phyloP scores from a whole-genome alignment of 768 basidiomycete genomes.

The Kwoniella heveanensis region DNA sequence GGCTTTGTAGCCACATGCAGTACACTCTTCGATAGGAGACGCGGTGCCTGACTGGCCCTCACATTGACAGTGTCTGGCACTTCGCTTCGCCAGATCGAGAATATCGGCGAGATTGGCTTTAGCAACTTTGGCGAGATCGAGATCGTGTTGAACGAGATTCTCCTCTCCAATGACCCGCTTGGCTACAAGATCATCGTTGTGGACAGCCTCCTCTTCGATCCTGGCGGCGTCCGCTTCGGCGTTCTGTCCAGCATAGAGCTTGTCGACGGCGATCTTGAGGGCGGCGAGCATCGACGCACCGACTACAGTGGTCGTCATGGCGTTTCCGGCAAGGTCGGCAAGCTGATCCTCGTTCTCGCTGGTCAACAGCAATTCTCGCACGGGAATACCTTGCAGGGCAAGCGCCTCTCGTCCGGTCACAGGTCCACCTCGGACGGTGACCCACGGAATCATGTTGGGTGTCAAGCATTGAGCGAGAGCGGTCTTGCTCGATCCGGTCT shows the following conservation, averaged over 20 bases:
- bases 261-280: conserved; percentile 67
- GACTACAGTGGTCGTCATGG: conserved; percentile 96
- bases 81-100: conserved; percentile 67
- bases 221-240: conserved; percentile 70
- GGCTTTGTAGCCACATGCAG: conserved; percentile 74
- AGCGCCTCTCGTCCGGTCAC: conserved; percentile 92
- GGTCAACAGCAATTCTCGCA: conserved; percentile 86
- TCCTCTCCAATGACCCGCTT: conserved; percentile 74
- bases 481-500: conserved; percentile 73
- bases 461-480: conserved; percentile 93
- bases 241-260: conserved; percentile 71
- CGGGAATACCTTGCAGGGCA: conserved; percentile 89
- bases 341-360: conserved; percentile 91
- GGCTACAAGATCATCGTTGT: conserved; percentile 61
- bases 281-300: conserved; percentile 85
- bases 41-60: conserved; percentile 84
- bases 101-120: conserved; percentile 62
- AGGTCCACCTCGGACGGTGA: conserved; percentile 92
- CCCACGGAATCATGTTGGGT: conserved; percentile 94
- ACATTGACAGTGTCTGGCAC: conserved; percentile 81
- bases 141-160: conserved; percentile 64
- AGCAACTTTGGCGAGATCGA: conserved; percentile 67
- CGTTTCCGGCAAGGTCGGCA: conserved; percentile 92
- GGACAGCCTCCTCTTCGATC: conserved; percentile 60
- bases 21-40: conserved; percentile 67